These are phyloP conservation scores for Colletotrichum chrysophilum DNA, from an alignment of 2,329 filamentous ascomycete species.

Conservation along the genomic window DNA sequence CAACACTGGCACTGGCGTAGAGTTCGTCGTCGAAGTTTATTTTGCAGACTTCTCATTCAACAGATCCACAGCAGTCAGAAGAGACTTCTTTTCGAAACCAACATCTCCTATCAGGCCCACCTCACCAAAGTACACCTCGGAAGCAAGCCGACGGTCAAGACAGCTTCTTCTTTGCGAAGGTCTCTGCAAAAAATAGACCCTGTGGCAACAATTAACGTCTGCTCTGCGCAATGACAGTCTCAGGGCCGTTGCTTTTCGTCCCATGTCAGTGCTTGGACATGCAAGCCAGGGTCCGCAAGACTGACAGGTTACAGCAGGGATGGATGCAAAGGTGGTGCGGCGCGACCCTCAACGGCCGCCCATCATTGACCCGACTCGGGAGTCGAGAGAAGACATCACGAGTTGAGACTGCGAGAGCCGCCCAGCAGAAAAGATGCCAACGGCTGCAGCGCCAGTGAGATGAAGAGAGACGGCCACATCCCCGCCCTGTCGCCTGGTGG, in stretches of 20 bases:
- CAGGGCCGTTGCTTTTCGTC: conserved; percentile 3
- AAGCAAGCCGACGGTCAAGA: neutral
- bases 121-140: neutral
- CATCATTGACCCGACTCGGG: neutral
- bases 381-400: neutral
- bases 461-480: neutral
- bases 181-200: neutral
- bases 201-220: neutral
- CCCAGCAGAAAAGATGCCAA: neutral
- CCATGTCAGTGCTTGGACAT: conserved; percentile 19
- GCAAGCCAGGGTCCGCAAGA: conserved; percentile 9
- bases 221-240: neutral
- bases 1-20: neutral
- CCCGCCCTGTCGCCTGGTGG: neutral
- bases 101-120: neutral
- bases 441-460: neutral
- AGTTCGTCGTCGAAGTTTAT: neutral
- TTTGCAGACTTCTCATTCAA: neutral
- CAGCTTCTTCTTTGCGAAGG: neutral
- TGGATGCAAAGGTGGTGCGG: conserved; percentile 4
- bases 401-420: neutral
- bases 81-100: neutral
- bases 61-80: neutral
- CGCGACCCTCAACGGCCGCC: neutral
- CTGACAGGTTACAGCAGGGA: conserved; percentile 8